These are phyloP conservation scores for Crithidia acanthocephali DNA, from an alignment of 208 protist species.

Conservation along the genomic window DNA sequence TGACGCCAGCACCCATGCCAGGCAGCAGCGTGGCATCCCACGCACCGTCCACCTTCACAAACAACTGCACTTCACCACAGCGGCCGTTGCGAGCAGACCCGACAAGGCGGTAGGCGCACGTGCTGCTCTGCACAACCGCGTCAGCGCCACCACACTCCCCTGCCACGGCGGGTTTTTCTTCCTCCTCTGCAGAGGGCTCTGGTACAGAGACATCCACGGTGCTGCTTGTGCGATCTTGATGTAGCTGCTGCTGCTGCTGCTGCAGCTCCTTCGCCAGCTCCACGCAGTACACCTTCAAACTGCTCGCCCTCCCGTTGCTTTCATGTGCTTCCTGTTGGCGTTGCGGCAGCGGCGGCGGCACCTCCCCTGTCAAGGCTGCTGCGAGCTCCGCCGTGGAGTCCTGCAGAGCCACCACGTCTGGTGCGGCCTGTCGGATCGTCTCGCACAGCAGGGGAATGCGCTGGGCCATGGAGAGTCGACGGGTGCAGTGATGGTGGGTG, in stretches of 20 bases:
- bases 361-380: constrained; percentile 30
- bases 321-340: not conserved
- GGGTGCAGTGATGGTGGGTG: constrained; percentile 52
- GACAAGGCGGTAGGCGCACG: constrained; percentile 53
- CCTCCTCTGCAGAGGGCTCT: not conserved
- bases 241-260: constrained; percentile 2
- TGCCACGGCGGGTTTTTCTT: not conserved
- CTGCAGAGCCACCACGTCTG: constrained; percentile 86
- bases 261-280: constrained; percentile 16
- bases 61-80: constrained; percentile 75
- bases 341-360: not conserved
- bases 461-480: constrained; percentile 54
- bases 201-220: not conserved
- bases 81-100: constrained; percentile 69
- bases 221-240: not conserved
- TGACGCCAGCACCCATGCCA: constrained; percentile 46
- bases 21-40: constrained; percentile 59
- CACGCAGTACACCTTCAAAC: constrained; percentile 15
- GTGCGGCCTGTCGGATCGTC: constrained; percentile 42
- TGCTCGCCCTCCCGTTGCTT: not conserved
- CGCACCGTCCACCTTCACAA: constrained; percentile 41
- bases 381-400: constrained; percentile 65
- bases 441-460: constrained; percentile 54
- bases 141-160: not conserved
- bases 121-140: not conserved